Evolutionary conservation across 2,329 filamentous ascomycete genomes (phyloP).

Genomic region (Keithomyces neogunnii): DNA sequence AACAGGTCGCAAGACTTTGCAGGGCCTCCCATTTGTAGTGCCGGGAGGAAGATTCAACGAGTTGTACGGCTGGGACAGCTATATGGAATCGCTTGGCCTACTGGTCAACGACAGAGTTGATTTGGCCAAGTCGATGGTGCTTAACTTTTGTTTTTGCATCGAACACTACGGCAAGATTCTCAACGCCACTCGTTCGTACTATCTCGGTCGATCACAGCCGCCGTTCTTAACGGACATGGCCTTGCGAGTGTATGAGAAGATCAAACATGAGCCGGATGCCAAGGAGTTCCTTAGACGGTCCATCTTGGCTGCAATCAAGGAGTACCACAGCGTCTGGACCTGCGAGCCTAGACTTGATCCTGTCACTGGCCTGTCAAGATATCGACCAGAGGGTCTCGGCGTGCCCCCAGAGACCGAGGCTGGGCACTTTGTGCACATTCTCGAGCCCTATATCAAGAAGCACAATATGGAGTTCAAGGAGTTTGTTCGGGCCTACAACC

Average conservation of each 20-base stretch:
- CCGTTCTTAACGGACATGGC: conserved; percentile 98
- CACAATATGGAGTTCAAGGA: conserved; percentile 72
- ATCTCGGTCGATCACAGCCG: conserved; percentile 86
- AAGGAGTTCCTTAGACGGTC: conserved; percentile 72
- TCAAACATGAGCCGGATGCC: conserved; percentile 75
- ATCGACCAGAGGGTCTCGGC: conserved; percentile 73
- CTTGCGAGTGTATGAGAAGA: conserved; percentile 84
- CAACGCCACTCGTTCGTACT: conserved; percentile 94
- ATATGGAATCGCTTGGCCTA: conserved; percentile 92
- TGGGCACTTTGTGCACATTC: conserved; percentile 74
- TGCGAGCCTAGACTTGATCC: conserved; percentile 68
- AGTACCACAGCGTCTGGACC: conserved; percentile 88
- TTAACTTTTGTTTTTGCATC: conserved; percentile 97
- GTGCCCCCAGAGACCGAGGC: conserved; percentile 90
- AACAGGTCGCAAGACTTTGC: conserved; percentile 60
- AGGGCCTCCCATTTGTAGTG: conserved; percentile 89
- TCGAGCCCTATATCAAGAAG: conserved; percentile 77
- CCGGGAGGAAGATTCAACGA: conserved; percentile 97
- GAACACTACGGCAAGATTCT: conserved; percentile 97
- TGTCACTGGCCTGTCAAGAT: conserved; percentile 71
- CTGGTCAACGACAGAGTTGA: conserved; percentile 78
- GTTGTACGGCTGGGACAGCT: conserved; percentile 97
- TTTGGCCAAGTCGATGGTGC: conserved; percentile 87
- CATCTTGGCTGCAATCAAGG: conserved; percentile 89
- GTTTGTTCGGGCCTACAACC: conserved; percentile 85